Percentiles rank a stretch among this genome's conserved stretches.
Conservation (phyloP, 441 rosid genomes). For the Populus hybrid region DNA sequence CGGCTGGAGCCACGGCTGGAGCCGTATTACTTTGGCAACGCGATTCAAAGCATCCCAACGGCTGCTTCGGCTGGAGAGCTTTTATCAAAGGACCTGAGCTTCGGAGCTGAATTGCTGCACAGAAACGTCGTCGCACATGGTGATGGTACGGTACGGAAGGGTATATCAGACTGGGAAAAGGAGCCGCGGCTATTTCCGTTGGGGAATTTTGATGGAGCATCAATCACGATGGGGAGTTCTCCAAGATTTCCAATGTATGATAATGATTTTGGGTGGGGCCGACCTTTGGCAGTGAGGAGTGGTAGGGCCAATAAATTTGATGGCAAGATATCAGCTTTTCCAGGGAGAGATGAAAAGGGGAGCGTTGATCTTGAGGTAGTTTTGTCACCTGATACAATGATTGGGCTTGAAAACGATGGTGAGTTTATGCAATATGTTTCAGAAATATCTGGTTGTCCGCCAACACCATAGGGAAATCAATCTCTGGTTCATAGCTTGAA, state of each 20-base stretch:
- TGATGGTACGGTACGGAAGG: slow-evolving; percentile 55
- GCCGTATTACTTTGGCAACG: slow-evolving; percentile 78
- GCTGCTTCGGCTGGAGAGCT: slow-evolving; percentile 50
- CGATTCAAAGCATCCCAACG: slow-evolving; percentile 91
- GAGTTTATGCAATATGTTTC: slow-evolving; percentile 91
- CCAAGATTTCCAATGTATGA: slow-evolving; percentile 96
- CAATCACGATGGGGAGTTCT: slow-evolving; percentile 95
- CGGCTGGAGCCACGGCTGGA: slow-evolving; percentile 66
- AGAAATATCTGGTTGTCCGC: neutral
- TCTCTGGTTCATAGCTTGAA: neutral
- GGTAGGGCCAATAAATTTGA: slow-evolving; percentile 91
- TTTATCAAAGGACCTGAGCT: slow-evolving; percentile 49
- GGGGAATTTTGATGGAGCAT: slow-evolving; percentile 90
- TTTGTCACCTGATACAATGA: slow-evolving; percentile 69
- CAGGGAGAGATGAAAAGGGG: slow-evolving; percentile 76
- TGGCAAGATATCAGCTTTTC: slow-evolving; percentile 96
- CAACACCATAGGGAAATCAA: neutral
- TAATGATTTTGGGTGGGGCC: slow-evolving; percentile 96
- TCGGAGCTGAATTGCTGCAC: slow-evolving; percentile 64
- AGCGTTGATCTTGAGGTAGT: slow-evolving; percentile 90
- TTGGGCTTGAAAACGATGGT: slow-evolving; percentile 49
- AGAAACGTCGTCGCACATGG: slow-evolving; percentile 74
- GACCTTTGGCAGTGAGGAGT: slow-evolving; percentile 80
- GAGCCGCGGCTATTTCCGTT: slow-evolving; percentile 79
- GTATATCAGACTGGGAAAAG: slow-evolving; percentile 67